These are phyloP conservation scores for Magnaporthiopsis poae DNA, from an alignment of 2,329 filamentous ascomycete genomes.

Conservation along the genomic window DNA sequence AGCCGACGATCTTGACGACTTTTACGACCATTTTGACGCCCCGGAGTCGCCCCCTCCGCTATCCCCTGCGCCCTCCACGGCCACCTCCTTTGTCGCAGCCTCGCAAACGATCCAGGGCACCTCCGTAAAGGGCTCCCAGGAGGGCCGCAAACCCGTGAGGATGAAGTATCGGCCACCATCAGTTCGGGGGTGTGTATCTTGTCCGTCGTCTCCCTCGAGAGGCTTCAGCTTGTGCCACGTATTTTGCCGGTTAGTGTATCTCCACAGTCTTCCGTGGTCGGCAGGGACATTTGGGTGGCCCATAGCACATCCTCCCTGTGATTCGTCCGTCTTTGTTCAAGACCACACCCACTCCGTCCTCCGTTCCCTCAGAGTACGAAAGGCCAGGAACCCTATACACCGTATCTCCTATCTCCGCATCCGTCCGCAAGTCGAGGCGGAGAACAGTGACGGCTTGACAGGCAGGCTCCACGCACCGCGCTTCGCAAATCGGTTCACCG, in stretches of 20 bases:
- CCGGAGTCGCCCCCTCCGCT: no score
- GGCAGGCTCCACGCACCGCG: background rate
- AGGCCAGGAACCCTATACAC: background rate
- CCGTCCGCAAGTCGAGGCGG: background rate
- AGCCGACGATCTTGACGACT: no score
- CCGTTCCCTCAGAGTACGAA: background rate
- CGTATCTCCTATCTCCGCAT: background rate
- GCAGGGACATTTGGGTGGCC: background rate
- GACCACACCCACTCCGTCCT: background rate
- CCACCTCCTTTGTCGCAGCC: no score
- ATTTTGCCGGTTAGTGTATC: background rate
- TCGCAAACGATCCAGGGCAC: no score
- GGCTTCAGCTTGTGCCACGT: no score
- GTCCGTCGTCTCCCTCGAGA: no score
- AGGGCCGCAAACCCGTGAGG: no score
- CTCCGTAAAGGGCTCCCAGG: no score
- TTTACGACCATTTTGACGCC: no score
- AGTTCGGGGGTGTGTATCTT: no score
- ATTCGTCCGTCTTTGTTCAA: background rate
- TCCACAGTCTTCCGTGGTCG: background rate
- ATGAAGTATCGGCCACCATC: no score
- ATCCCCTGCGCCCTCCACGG: no score
- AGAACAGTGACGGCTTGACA: background rate
- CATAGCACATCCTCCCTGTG: background rate
- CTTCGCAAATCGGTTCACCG: background rate